A percentile compares a stretch with the other conserved stretches of the same genome.
Conservation (phyloP, 352 stramenopile species). For the Phytophthora lateralis region DNA sequence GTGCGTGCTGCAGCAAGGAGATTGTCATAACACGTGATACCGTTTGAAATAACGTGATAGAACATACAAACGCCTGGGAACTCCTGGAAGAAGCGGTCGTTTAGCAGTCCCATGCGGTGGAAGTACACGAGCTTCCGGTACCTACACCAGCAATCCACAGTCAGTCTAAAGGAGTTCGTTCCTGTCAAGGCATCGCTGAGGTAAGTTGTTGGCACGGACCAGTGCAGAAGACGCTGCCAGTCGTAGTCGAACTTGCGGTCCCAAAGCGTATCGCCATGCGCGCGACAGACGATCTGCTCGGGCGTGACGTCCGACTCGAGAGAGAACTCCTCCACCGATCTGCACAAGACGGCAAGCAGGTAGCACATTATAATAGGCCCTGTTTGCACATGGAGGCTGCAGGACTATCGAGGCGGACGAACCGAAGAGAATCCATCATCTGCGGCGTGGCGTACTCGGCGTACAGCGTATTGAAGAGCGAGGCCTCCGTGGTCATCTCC, state of each 20-base stretch:
- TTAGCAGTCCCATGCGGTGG: slow-evolving; percentile 68
- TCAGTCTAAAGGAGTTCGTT: background rate
- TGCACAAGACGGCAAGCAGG: slow-evolving; percentile 11
- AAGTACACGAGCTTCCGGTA: slow-evolving; percentile 80
- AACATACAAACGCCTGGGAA: slow-evolving; percentile 60
- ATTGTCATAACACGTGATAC: slow-evolving; percentile 11
- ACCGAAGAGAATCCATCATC: slow-evolving; percentile 65
- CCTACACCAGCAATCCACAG: slow-evolving; percentile 27
- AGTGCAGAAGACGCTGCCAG: slow-evolving; percentile 69
- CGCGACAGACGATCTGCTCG: slow-evolving; percentile 55
- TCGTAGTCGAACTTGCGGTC: slow-evolving; percentile 62
- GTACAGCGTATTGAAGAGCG: slow-evolving; percentile 81
- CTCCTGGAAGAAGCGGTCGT: slow-evolving; percentile 67
- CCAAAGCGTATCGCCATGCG: slow-evolving; percentile 46
- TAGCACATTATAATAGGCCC: background rate
- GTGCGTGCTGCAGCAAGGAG: slow-evolving; percentile 41
- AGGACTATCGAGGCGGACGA: slow-evolving; percentile 3
- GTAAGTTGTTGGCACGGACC: slow-evolving; percentile 30
- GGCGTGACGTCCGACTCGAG: slow-evolving; percentile 37
- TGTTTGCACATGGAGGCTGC: no score
- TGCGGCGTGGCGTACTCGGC: slow-evolving; percentile 67
- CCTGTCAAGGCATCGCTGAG: no score
- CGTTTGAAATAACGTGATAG: background rate
- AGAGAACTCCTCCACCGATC: slow-evolving; percentile 66
- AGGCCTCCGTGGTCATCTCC: slow-evolving; percentile 70